A percentile compares a stretch with the other conserved stretches of the same genome.
phyloP scores from a whole-genome alignment of 2,329 filamentous ascomycete species.

The Lachnellula suecica region DNA sequence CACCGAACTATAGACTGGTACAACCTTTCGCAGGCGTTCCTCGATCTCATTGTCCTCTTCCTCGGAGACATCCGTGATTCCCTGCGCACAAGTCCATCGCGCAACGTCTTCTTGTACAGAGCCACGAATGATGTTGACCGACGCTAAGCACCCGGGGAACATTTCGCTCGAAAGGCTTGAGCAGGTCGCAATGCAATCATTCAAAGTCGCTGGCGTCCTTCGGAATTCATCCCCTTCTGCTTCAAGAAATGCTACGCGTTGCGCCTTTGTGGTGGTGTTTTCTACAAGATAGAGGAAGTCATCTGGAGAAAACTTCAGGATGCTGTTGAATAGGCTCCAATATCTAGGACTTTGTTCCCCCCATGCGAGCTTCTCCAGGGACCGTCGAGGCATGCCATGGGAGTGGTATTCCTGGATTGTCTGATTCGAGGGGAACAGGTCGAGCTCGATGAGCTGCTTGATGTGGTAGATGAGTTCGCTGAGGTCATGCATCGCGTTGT shows the following conservation, averaged over 20 bases:
- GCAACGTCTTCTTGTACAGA: neutral
- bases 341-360: slow-evolving; percentile 28
- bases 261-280: slow-evolving; percentile 27
- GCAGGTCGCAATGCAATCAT: slow-evolving; percentile 10
- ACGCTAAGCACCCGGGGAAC: neutral
- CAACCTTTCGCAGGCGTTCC: too few species aligned
- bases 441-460: slow-evolving; percentile 26
- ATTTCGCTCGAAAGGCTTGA: neutral
- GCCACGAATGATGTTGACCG: neutral
- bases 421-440: slow-evolving; percentile 31
- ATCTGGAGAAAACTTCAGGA: slow-evolving; percentile 28
- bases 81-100: neutral
- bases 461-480: slow-evolving; percentile 30
- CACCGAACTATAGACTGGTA: too few species aligned
- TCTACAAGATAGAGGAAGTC: slow-evolving; percentile 30
- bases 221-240: slow-evolving; percentile 23
- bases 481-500: slow-evolving; percentile 28
- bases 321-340: slow-evolving; percentile 21
- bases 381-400: slow-evolving; percentile 20
- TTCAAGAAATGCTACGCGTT: slow-evolving; percentile 26
- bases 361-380: slow-evolving; percentile 30
- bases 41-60: neutral
- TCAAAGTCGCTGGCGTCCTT: slow-evolving; percentile 29
- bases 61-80: neutral
- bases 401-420: slow-evolving; percentile 27